These are phyloP conservation scores for Gracilaria domingensis DNA, from an alignment of 23 red algal species.

Conservation along the genomic window DNA sequence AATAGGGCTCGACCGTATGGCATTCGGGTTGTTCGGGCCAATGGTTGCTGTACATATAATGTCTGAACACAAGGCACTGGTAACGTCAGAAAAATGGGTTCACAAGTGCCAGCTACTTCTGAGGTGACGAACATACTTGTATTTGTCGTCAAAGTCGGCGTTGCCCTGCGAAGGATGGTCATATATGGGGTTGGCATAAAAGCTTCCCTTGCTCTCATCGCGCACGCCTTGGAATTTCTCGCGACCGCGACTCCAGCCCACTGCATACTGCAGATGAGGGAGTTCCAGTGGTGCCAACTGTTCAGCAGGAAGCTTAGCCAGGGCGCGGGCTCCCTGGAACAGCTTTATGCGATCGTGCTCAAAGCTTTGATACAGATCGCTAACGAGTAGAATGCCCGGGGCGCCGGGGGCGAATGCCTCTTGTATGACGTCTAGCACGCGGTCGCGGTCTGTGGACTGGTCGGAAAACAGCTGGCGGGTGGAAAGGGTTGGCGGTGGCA, in stretches of 20 bases:
- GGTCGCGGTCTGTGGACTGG: background rate
- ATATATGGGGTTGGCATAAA: slow-evolving; percentile 69
- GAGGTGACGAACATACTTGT: slow-evolving; percentile 25
- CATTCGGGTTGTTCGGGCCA: slow-evolving; percentile 35
- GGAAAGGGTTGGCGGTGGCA: background rate
- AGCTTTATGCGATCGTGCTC: slow-evolving; percentile 23
- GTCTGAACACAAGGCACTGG: background rate
- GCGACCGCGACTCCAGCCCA: slow-evolving; percentile 68
- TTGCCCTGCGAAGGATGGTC: slow-evolving; percentile 39
- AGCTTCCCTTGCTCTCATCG: slow-evolving; percentile 60
- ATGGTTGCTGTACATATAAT: slow-evolving; percentile 9
- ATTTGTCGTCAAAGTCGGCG: slow-evolving; percentile 2
- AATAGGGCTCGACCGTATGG: slow-evolving; percentile 35
- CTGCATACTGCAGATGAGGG: background rate
- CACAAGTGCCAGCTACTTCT: background rate
- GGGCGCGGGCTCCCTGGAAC: slow-evolving; percentile 31
- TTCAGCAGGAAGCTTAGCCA: slow-evolving; percentile 31
- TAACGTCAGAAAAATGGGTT: background rate
- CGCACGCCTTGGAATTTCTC: slow-evolving; percentile 36
- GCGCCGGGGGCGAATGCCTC: slow-evolving; percentile 22
- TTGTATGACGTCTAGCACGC: background rate
- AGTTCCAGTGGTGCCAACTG: background rate
- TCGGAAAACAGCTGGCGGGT: background rate
- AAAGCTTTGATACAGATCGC: slow-evolving; percentile 11
- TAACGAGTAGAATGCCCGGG: slow-evolving; percentile 49